These are phyloP conservation scores for Quercus tomentella DNA, from an alignment of 331 rosid species.

Conservation along the genomic window DNA sequence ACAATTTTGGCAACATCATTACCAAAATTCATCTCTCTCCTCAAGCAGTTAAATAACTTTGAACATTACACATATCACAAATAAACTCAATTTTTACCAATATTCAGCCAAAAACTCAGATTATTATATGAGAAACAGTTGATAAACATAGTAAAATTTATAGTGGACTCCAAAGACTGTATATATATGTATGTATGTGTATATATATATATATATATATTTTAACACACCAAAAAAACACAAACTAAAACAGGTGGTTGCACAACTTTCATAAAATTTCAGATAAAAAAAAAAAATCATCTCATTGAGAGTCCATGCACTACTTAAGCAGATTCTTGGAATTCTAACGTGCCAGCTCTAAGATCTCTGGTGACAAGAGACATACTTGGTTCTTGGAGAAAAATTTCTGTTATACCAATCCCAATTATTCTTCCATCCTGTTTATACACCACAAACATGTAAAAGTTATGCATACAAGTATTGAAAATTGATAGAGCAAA, in stretches of 20 bases:
- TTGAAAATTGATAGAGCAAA: not conserved
- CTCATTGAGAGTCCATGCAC: not conserved
- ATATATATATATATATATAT: not conserved
- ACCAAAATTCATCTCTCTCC: too few relatives aligned
- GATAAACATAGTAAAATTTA: not conserved
- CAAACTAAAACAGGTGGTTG: not conserved
- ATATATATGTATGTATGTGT: not conserved
- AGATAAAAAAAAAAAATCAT: not conserved
- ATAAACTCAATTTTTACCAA: too few relatives aligned
- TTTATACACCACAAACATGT: not conserved
- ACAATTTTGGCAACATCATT: too few relatives aligned
- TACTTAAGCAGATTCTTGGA: slow-evolving; percentile 20
- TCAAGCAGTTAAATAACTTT: too few relatives aligned
- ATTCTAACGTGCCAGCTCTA: slow-evolving; percentile 14
- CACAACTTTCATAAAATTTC: not conserved
- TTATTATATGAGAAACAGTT: too few relatives aligned
- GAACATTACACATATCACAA: too few relatives aligned
- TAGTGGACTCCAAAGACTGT: not conserved
- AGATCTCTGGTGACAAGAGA: slow-evolving; percentile 32
- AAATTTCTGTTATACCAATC: slow-evolving; percentile 26
- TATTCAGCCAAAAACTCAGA: too few relatives aligned
- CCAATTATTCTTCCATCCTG: slow-evolving; percentile 28
- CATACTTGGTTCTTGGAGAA: slow-evolving; percentile 14
- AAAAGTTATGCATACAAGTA: not conserved
- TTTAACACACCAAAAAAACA: too few relatives aligned